A percentile compares a stretch with the other conserved stretches of the same genome.
phyloP scores from a whole-genome alignment of 768 basidiomycete species.

The Auriscalpium orientale region DNA sequence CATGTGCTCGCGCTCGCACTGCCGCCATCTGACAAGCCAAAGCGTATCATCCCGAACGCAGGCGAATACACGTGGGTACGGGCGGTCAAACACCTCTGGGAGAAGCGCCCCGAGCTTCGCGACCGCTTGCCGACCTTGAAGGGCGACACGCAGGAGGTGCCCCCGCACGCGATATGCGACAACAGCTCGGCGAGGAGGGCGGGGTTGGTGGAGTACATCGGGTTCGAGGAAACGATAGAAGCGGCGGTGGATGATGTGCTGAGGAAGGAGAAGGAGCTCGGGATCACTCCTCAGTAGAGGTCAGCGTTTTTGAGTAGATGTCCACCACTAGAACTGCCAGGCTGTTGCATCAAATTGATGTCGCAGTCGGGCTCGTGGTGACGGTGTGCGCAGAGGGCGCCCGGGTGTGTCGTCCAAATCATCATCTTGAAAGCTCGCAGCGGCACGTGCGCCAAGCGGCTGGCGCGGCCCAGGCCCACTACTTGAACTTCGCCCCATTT shows the following conservation, averaged over 20 bases:
- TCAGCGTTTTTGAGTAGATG: no score
- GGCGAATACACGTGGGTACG: conserved; percentile 17
- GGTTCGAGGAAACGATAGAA: conserved; percentile 1
- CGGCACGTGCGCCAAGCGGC: no score
- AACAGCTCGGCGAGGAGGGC: background rate
- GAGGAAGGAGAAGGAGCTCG: background rate
- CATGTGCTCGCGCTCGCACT: conserved; percentile 18
- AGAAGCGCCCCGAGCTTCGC: conserved; percentile 13
- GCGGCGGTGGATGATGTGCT: background rate
- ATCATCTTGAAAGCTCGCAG: no score
- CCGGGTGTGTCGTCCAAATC: no score
- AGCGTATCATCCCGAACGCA: conserved; percentile 18
- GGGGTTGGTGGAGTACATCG: background rate
- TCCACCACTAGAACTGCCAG: no score
- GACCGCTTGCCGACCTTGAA: background rate
- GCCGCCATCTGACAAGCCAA: conserved; percentile 3
- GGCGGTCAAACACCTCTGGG: conserved; percentile 15
- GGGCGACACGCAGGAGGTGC: conserved; percentile 3
- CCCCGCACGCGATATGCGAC: background rate
- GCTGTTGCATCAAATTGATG: no score
- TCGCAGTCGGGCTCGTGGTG: no score
- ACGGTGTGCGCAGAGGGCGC: no score
- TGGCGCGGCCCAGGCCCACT: no score
- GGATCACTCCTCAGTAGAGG: background rate
- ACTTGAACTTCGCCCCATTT: no score